These are phyloP conservation scores for Neospora caninum DNA, from an alignment of 169 alveolate species.

Conservation along the genomic window DNA sequence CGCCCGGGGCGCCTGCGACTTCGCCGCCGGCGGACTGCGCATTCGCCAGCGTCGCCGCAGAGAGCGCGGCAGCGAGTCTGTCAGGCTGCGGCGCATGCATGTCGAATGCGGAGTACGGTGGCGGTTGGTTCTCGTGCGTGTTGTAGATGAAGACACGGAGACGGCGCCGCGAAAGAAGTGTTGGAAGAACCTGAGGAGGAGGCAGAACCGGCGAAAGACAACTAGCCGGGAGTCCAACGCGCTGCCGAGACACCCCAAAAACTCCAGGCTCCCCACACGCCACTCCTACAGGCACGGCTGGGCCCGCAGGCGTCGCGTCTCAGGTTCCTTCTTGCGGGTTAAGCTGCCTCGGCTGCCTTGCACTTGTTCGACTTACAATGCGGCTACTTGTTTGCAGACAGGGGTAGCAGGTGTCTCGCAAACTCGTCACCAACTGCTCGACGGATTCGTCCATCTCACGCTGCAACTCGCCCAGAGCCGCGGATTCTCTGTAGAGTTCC, in stretches of 20 bases:
- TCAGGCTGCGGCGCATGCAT: conserved; percentile 51
- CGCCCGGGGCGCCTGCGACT: neutral
- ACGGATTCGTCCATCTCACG: conserved; percentile 10
- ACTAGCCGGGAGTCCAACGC: too few relatives aligned
- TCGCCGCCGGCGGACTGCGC: conserved; percentile 31
- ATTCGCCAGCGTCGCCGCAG: conserved; percentile 38
- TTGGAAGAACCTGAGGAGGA: conserved; percentile 25
- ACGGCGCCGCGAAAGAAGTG: conserved; percentile 27
- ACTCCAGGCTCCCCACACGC: too few relatives aligned
- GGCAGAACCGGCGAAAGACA: neutral
- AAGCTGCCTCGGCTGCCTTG: too few relatives aligned
- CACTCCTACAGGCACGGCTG: too few relatives aligned
- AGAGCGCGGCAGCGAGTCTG: neutral
- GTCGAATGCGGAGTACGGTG: conserved; percentile 9
- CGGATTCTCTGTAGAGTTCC: conserved; percentile 8
- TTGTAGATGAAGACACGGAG: conserved; percentile 43
- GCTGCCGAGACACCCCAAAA: too few relatives aligned
- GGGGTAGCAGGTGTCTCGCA: conserved; percentile 44
- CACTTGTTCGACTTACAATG: neutral
- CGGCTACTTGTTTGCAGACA: conserved; percentile 14
- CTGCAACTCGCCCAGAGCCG: conserved; percentile 17
- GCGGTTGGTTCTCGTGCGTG: conserved; percentile 49
- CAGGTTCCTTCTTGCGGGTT: too few relatives aligned
- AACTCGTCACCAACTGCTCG: neutral
- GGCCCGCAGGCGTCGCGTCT: too few relatives aligned